Conservation (phyloP, 768 basidiomycete genomes). For the Russula sp. region DNA sequence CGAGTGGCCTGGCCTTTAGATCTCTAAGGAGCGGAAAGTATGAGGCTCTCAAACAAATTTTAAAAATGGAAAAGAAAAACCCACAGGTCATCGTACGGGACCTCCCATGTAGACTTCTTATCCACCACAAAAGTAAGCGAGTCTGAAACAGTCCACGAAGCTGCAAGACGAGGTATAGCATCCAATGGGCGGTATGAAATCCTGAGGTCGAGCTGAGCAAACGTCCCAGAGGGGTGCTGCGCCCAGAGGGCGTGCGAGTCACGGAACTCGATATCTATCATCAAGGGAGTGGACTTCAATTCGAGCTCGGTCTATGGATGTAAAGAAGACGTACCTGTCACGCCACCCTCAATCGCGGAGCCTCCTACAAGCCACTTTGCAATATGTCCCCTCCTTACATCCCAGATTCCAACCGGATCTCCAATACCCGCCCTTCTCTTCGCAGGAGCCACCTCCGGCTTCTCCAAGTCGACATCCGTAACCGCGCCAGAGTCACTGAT, state of each 20-base stretch:
- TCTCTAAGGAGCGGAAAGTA: conserved; percentile 32
- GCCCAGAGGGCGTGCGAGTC: conserved; percentile 70
- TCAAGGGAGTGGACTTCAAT: not conserved
- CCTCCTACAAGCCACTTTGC: conserved; percentile 76
- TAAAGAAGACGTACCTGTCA: conserved; percentile 50
- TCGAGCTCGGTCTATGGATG: not conserved
- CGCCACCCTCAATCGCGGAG: conserved; percentile 60
- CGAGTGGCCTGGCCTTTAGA: conserved; percentile 27
- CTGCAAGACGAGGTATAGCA: conserved; percentile 53
- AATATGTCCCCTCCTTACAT: conserved; percentile 72
- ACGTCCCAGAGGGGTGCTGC: conserved; percentile 67
- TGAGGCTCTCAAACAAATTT: not conserved
- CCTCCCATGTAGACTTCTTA: conserved; percentile 46
- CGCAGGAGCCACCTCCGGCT: conserved; percentile 8
- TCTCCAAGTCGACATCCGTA: conserved; percentile 14
- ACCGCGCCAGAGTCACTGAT: conserved; percentile 7
- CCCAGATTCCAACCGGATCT: conserved; percentile 80
- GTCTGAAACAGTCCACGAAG: conserved; percentile 62
- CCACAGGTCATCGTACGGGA: conserved; percentile 75
- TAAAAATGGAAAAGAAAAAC: not conserved
- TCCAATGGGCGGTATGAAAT: conserved; percentile 60
- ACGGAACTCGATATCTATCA: conserved; percentile 58
- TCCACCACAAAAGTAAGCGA: conserved; percentile 64
- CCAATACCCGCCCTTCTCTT: conserved; percentile 31
- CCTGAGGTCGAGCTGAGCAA: conserved; percentile 73